A percentile compares a stretch with the other conserved stretches of the same genome.
Conservation (phyloP, 495 filamentous ascomycete species). For the Xylaria longipes region DNA sequence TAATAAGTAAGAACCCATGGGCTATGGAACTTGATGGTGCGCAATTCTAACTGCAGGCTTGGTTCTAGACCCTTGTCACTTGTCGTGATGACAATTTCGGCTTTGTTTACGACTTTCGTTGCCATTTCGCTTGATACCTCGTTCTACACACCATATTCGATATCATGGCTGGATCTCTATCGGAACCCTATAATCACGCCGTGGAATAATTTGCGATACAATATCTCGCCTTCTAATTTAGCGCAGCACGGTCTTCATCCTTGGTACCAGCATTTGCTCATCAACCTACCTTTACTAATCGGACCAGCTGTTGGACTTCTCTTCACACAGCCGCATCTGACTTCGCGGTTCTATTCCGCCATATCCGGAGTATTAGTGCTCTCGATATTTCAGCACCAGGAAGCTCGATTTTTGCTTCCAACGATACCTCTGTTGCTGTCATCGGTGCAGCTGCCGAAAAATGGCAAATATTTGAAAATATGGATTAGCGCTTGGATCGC, state of each 20-base stretch:
- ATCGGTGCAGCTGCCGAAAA: constrained; percentile 73
- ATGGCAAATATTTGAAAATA: constrained; percentile 51
- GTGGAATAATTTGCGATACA: constrained; percentile 90
- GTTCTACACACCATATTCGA: constrained; percentile 71
- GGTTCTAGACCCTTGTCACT: constrained; percentile 71
- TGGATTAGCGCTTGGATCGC: constrained; percentile 77
- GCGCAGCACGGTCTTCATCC: constrained; percentile 91
- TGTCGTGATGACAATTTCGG: constrained; percentile 63
- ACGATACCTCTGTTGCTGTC: constrained; percentile 87
- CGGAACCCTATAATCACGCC: constrained; percentile 80
- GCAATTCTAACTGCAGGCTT: constrained; percentile 34
- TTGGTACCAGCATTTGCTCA: constrained; percentile 84
- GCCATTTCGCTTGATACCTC: constrained; percentile 82
- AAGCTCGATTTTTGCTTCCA: constrained; percentile 91
- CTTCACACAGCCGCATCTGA: constrained; percentile 60
- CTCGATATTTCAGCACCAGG: constrained; percentile 89
- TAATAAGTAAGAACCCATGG: constrained; percentile 65
- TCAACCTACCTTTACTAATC: constrained; percentile 86
- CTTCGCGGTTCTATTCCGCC: constrained; percentile 74
- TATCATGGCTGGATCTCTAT: constrained; percentile 61
- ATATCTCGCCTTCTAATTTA: constrained; percentile 75
- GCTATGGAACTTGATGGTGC: background rate
- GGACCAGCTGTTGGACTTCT: constrained; percentile 83
- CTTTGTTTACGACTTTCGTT: constrained; percentile 65
- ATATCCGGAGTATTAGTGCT: constrained; percentile 80